These are phyloP conservation scores for Cercospora sojina DNA, from an alignment of 2,329 filamentous ascomycete genomes.

Conservation along the genomic window DNA sequence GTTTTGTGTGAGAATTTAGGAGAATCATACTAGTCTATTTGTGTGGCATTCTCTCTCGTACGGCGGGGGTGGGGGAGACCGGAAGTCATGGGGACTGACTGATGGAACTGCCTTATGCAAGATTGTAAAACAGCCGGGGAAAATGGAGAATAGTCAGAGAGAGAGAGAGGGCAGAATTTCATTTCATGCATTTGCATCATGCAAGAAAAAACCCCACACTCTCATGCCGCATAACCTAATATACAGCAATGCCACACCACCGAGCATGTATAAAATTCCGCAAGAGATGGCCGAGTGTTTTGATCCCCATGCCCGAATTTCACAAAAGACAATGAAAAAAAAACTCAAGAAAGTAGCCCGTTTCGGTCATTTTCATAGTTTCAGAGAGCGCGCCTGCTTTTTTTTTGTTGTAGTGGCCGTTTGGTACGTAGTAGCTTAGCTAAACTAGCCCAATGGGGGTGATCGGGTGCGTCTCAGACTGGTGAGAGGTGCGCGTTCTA, in stretches of 20 bases:
- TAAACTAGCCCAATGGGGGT: background rate
- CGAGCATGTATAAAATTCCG: slow-evolving; percentile 22
- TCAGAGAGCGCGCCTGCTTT: slow-evolving; percentile 4
- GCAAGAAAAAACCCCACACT: background rate
- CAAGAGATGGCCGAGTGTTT: background rate
- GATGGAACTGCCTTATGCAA: too few species aligned
- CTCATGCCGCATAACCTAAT: slow-evolving; percentile 25
- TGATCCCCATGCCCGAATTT: background rate
- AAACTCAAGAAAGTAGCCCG: background rate
- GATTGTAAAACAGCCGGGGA: too few species aligned
- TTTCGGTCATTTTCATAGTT: slow-evolving; percentile 1
- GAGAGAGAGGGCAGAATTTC: too few species aligned
- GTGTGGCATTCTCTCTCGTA: too few species aligned
- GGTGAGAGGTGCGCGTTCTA: slow-evolving; percentile 52
- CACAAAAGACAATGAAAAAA: background rate
- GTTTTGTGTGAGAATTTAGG: too few species aligned
- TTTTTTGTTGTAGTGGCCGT: slow-evolving; percentile 12
- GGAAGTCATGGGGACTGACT: too few species aligned
- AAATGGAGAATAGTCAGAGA: too few species aligned
- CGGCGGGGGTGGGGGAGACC: too few species aligned
- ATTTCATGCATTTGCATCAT: background rate
- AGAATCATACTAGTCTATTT: too few species aligned
- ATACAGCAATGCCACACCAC: slow-evolving; percentile 22
- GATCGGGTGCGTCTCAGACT: background rate
- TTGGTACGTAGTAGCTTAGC: background rate